A percentile compares a stretch with the other conserved stretches of the same genome.
Conservation (phyloP, 805 yeast genomes). For the Candida caryicola region DNA sequence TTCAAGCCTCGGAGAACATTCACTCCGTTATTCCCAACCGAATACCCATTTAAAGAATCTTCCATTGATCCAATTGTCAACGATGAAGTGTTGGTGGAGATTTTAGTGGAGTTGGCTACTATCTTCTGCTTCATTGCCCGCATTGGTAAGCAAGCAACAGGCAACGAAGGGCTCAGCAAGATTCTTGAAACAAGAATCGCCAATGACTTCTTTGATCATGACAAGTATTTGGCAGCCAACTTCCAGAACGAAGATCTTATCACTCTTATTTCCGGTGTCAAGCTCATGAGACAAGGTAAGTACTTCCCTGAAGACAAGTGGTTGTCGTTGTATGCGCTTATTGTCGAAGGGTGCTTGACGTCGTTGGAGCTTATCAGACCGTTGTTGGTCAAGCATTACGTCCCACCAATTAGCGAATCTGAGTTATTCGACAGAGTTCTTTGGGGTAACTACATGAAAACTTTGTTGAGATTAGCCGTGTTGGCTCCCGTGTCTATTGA, state of each 20-base stretch:
- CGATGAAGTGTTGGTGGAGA: slow-evolving; percentile 67
- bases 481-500: slow-evolving; percentile 69
- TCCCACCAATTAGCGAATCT: slow-evolving; percentile 51
- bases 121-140: slow-evolving; percentile 56
- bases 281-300: slow-evolving; percentile 49
- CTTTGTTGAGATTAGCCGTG: slow-evolving; percentile 56
- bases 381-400: slow-evolving; percentile 45
- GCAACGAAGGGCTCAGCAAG: slow-evolving; percentile 40
- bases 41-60: slow-evolving; percentile 59
- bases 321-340: slow-evolving; percentile 63
- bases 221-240: slow-evolving; percentile 38
- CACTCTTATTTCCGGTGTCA: slow-evolving; percentile 47
- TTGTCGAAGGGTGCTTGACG: slow-evolving; percentile 54
- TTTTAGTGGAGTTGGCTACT: slow-evolving; percentile 64
- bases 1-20: slow-evolving; percentile 62
- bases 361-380: slow-evolving; percentile 54
- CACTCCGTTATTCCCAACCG: slow-evolving; percentile 65
- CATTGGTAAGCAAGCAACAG: slow-evolving; percentile 43
- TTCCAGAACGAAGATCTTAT: slow-evolving; percentile 44
- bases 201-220: slow-evolving; percentile 39
- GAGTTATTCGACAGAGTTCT: slow-evolving; percentile 55
- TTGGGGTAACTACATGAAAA: slow-evolving; percentile 67
- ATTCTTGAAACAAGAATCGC: slow-evolving; percentile 34
- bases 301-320: slow-evolving; percentile 70
- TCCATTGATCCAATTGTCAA: slow-evolving; percentile 74